Evolutionary conservation across 495 filamentous ascomycete species (phyloP).

Genomic region (Neurospora tetraspora): DNA sequence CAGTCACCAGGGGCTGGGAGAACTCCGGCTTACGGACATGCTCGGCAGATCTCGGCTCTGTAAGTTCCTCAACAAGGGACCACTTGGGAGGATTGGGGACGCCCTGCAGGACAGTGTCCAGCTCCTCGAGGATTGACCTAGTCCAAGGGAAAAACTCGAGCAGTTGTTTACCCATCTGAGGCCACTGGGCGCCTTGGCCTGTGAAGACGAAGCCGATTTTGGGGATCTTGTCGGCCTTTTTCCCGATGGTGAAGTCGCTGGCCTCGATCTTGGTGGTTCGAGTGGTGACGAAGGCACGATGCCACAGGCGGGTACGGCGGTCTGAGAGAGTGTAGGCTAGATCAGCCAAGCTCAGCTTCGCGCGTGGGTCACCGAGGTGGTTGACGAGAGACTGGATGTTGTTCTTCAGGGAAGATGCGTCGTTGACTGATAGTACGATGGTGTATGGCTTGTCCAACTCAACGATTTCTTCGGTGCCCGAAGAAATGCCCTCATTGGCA

Average conservation of each 20-base stretch:
- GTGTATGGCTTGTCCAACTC: not conserved
- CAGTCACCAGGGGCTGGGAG: constrained; percentile 12
- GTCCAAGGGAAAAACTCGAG: not conserved
- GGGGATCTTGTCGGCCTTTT: not conserved
- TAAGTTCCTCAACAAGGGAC: not conserved
- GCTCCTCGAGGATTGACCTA: not conserved
- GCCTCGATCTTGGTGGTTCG: not conserved
- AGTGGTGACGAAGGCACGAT: constrained; percentile 2
- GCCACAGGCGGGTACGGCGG: not conserved
- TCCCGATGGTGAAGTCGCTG: not conserved
- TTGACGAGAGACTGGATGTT: constrained; percentile 1
- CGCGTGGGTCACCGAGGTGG: constrained; percentile 16
- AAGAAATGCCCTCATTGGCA: not conserved
- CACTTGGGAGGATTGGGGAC: not conserved
- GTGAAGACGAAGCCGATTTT: constrained; percentile 12
- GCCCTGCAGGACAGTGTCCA: constrained; percentile 7
- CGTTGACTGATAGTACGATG: constrained; percentile 15
- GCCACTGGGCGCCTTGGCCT: constrained; percentile 14
- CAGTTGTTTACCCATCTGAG: constrained; percentile 9
- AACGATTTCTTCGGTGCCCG: not conserved
- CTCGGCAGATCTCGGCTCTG: not conserved
- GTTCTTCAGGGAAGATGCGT: constrained; percentile 2
- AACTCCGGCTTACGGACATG: constrained; percentile 6
- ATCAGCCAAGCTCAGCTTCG: constrained; percentile 4
- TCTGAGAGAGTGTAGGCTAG: not conserved